Conservation (phyloP, 2,329 filamentous ascomycete genomes). For the Apiospora sp. region DNA sequence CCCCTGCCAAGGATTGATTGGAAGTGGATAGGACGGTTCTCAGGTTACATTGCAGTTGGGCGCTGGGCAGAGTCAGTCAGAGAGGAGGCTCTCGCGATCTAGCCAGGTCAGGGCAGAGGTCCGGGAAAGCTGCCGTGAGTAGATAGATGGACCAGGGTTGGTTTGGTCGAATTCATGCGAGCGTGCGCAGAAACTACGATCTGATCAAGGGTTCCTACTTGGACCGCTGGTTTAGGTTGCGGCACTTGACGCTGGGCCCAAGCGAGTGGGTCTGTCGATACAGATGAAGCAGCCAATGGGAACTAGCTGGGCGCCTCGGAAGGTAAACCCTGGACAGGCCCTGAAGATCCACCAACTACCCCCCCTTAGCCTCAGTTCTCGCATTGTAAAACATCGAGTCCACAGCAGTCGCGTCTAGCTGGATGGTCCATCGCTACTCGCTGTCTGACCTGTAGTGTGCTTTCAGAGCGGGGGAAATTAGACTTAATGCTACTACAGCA, state of each 20-base stretch:
- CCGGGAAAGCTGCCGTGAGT: neutral
- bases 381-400: constrained; percentile 18
- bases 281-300: constrained; percentile 14
- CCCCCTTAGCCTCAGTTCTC: neutral
- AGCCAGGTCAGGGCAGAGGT: neutral
- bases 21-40: neutral
- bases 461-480: neutral
- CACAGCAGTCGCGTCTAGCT: neutral
- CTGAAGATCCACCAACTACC: constrained; percentile 3
- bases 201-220: constrained; percentile 16
- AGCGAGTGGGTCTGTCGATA: neutral
- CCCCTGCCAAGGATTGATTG: constrained; percentile 15
- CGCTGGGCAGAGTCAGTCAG: neutral
- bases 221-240: neutral
- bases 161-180: constrained; percentile 18
- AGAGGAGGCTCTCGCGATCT: neutral
- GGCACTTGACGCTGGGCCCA: neutral
- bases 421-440: neutral
- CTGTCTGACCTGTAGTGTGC: neutral
- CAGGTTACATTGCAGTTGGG: constrained; percentile 8
- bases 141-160: constrained; percentile 13
- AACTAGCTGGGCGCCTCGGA: neutral
- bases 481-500: neutral
- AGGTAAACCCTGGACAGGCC: neutral
- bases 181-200: neutral